phyloP scores from a whole-genome alignment of 1,284 basidiomycete species.

The Tilletia caries region DNA sequence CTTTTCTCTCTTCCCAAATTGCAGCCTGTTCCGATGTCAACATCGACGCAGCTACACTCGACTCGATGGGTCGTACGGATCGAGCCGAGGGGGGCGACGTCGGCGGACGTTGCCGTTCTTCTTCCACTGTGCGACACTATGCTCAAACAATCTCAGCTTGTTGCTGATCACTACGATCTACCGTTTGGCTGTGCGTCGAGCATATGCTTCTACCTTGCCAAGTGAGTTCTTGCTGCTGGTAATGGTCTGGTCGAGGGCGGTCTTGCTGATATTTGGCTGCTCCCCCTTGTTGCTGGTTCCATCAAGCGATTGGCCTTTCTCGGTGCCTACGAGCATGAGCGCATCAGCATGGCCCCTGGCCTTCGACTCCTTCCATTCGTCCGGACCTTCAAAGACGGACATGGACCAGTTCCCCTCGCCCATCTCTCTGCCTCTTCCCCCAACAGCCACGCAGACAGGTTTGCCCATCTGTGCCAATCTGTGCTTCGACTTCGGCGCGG shows the following conservation, averaged over 20 bases:
- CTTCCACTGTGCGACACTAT: background rate
- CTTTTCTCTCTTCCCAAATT: no score
- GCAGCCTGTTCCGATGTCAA: background rate
- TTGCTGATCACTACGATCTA: background rate
- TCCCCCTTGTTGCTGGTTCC: no score
- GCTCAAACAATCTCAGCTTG: background rate
- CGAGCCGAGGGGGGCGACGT: background rate
- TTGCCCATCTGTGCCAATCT: background rate
- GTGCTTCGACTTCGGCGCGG: background rate
- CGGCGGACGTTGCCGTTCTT: background rate
- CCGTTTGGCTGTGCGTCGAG: background rate
- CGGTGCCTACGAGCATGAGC: background rate
- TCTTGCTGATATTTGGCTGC: background rate
- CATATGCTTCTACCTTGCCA: slow-evolving; percentile 1
- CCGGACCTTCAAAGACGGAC: background rate
- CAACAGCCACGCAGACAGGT: background rate
- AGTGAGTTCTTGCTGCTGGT: background rate
- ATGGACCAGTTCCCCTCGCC: background rate
- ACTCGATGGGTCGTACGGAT: background rate
- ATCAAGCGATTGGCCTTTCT: background rate
- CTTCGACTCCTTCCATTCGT: background rate
- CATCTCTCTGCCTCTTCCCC: background rate
- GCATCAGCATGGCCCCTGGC: background rate
- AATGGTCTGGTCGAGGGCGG: background rate
- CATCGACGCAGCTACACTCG: background rate